These are phyloP conservation scores for Fusarium avenaceum DNA, from an alignment of 2,329 filamentous ascomycete species.

Conservation along the genomic window DNA sequence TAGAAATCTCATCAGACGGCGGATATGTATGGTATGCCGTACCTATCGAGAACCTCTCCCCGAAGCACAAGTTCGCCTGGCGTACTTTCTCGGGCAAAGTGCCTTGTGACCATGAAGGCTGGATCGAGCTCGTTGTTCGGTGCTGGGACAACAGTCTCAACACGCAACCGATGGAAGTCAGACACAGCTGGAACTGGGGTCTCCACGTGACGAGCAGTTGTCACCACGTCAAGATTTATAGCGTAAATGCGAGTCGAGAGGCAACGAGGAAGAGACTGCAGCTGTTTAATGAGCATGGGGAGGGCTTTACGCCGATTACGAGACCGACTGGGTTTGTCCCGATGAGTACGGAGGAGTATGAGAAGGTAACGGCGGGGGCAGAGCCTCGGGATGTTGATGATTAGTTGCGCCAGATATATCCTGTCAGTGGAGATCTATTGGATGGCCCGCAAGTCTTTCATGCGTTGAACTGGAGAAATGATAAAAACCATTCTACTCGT, in stretches of 20 bases:
- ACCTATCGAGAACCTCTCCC: slow-evolving; percentile 69
- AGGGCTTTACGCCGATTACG: slow-evolving; percentile 67
- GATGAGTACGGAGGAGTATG: slow-evolving; percentile 8
- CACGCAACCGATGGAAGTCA: slow-evolving; percentile 68
- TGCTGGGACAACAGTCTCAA: slow-evolving; percentile 74
- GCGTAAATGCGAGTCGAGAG: slow-evolving; percentile 67
- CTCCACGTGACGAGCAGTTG: slow-evolving; percentile 74
- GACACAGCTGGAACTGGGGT: slow-evolving; percentile 73
- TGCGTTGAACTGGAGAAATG: too few species aligned
- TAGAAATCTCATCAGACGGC: slow-evolving; percentile 73
- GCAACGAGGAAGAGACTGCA: slow-evolving; percentile 65
- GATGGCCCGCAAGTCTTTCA: too few species aligned
- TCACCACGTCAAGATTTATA: slow-evolving; percentile 73
- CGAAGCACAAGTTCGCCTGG: slow-evolving; percentile 75
- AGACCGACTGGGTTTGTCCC: slow-evolving; percentile 2
- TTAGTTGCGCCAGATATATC: neutral
- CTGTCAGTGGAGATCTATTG: too few species aligned
- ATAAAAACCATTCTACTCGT: too few species aligned
- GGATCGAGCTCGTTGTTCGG: slow-evolving; percentile 70
- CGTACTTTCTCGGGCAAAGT: slow-evolving; percentile 73
- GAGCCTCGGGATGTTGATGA: slow-evolving; percentile 14
- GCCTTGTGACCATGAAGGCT: slow-evolving; percentile 72
- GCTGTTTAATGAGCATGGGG: slow-evolving; percentile 62
- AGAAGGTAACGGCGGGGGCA: neutral
- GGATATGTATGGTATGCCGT: slow-evolving; percentile 75